Evolutionary conservation across 306 rosid genomes (phyloP).

Genomic region (Clitoria ternatea): DNA sequence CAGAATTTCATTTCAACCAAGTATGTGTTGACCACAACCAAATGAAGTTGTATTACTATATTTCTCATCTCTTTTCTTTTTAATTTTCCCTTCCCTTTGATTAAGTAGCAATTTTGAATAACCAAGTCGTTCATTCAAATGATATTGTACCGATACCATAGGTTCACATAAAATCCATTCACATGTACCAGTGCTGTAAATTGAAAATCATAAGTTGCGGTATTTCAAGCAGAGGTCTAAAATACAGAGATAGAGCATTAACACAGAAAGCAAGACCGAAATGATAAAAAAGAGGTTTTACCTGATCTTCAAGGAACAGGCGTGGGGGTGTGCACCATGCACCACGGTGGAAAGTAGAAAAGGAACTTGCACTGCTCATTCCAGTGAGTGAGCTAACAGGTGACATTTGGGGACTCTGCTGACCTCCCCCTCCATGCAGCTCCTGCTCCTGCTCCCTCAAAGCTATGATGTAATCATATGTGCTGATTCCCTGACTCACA

Average conservation of each 20-base stretch:
- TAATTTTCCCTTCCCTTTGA: too few species aligned
- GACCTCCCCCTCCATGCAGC: slow-evolving; percentile 83
- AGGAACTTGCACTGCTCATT: slow-evolving; percentile 96
- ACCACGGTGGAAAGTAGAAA: slow-evolving; percentile 77
- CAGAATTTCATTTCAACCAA: background rate
- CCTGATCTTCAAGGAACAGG: slow-evolving; percentile 94
- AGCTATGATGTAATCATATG: slow-evolving; percentile 95
- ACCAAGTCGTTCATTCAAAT: background rate
- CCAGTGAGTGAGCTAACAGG: slow-evolving; percentile 96
- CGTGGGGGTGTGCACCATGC: slow-evolving; percentile 99
- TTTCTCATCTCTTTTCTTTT: background rate
- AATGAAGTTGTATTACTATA: background rate
- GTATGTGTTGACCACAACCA: background rate
- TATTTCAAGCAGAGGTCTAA: background rate
- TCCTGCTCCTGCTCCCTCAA: slow-evolving; percentile 97
- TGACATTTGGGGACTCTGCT: slow-evolving; percentile 97
- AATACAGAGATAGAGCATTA: background rate
- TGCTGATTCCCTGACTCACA: slow-evolving; percentile 76
- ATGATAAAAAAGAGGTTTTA: slow-evolving; percentile 29
- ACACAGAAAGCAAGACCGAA: background rate
- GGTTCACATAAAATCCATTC: background rate
- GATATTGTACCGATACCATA: background rate
- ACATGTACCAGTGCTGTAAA: background rate
- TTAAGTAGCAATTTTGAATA: background rate
- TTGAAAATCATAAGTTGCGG: background rate